phyloP scores from a whole-genome alignment of 805 yeast species.

The Wickerhamomyces strasburgensis region DNA sequence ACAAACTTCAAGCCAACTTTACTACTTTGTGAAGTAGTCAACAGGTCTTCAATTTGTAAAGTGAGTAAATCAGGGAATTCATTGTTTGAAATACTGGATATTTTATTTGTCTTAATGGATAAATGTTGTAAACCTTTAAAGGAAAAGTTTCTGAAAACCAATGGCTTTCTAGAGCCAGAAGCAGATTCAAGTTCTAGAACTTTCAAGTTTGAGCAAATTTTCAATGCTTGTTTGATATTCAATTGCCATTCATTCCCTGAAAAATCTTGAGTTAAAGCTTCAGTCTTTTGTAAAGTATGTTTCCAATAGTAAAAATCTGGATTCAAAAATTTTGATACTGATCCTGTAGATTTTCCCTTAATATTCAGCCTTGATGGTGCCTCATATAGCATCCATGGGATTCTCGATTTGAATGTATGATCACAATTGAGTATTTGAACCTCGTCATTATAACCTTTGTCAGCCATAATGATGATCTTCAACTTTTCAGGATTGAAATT shows the following conservation, averaged over 20 bases:
- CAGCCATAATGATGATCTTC: neutral
- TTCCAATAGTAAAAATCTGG: neutral
- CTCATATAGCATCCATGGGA: neutral
- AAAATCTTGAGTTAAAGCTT: neutral
- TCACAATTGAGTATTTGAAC: too few species aligned
- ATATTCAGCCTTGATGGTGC: neutral
- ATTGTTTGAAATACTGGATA: neutral
- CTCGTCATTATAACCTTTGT: neutral
- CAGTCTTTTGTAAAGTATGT: neutral
- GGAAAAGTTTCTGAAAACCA: neutral
- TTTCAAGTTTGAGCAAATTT: neutral
- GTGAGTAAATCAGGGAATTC: constrained; percentile 1
- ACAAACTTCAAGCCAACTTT: neutral
- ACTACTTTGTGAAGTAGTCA: neutral
- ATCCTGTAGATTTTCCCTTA: neutral
- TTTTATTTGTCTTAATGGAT: neutral
- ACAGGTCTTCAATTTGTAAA: constrained; percentile 3
- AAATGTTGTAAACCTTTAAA: constrained; percentile 1
- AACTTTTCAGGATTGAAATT: too few species aligned
- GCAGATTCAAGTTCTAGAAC: neutral
- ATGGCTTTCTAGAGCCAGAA: neutral
- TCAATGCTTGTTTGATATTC: too few species aligned
- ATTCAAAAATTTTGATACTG: neutral
- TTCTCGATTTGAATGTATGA: too few species aligned
- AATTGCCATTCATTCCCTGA: too few species aligned